Evolutionary conservation across 2,329 filamentous ascomycete species (phyloP).

Genomic region (Exophiala sp.): DNA sequence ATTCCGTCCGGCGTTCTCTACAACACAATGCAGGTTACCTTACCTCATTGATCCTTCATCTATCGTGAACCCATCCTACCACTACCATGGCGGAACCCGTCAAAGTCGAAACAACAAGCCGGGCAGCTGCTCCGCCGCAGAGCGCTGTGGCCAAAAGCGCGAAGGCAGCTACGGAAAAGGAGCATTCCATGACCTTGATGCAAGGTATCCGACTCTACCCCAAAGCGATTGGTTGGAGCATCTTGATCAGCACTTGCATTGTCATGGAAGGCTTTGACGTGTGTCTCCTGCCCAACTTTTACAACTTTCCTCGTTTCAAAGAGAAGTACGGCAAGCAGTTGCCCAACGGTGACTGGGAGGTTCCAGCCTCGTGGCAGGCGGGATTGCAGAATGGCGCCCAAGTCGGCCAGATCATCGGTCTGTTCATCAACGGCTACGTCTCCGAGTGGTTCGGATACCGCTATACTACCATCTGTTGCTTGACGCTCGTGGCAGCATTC

Average conservation of each 20-base stretch:
- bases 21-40: background rate
- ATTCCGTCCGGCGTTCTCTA: background rate
- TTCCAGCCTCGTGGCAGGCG: constrained; percentile 53
- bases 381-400: constrained; percentile 48
- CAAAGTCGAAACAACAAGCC: background rate
- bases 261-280: constrained; percentile 89
- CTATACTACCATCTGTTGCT: constrained; percentile 55
- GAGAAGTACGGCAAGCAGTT: constrained; percentile 40
- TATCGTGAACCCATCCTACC: too few relatives aligned
- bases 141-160: constrained; percentile 35
- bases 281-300: constrained; percentile 76
- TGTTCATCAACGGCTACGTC: constrained; percentile 59
- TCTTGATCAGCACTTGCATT: constrained; percentile 81
- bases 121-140: background rate
- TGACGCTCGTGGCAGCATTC: constrained; percentile 41
- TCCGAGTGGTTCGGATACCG: constrained; percentile 61
- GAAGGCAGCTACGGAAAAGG: constrained; percentile 29
- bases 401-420: constrained; percentile 59
- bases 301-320: constrained; percentile 43
- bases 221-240: constrained; percentile 76
- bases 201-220: constrained; percentile 77
- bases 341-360: constrained; percentile 37
- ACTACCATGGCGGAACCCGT: background rate
- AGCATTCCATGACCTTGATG: constrained; percentile 33
- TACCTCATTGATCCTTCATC: background rate